Conservation (phyloP, 495 filamentous ascomycete genomes). For the Aspergillus ostianus region DNA sequence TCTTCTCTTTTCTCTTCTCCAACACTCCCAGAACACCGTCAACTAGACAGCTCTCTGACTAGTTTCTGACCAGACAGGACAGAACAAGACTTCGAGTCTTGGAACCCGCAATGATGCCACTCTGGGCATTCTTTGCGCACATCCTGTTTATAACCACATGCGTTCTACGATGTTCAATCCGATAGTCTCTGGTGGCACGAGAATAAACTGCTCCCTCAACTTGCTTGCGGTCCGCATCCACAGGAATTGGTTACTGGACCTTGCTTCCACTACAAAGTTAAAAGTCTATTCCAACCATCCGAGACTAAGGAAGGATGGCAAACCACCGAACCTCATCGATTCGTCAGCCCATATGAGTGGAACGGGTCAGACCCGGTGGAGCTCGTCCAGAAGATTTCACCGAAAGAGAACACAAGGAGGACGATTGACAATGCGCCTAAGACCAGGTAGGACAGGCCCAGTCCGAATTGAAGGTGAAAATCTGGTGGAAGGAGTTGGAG, state of each 20-base stretch:
- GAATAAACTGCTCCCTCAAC: no score
- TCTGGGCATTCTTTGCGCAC: not conserved
- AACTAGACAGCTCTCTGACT: not conserved
- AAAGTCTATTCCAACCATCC: not conserved
- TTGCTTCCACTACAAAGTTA: not conserved
- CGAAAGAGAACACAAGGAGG: not conserved
- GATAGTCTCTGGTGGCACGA: not conserved
- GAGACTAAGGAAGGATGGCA: not conserved
- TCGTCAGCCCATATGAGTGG: not conserved
- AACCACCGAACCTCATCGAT: not conserved
- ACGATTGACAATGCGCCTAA: slow-evolving; percentile 3
- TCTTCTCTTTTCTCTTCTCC: not conserved
- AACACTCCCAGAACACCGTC: not conserved
- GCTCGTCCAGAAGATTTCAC: slow-evolving; percentile 9
- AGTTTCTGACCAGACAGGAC: not conserved
- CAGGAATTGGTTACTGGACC: not conserved
- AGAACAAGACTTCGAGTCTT: not conserved
- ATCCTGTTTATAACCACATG: not conserved
- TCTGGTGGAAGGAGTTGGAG: not conserved
- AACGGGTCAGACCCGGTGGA: slow-evolving; percentile 4
- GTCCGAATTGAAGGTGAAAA: not conserved
- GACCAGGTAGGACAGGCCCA: slow-evolving; percentile 1
- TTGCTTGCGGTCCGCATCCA: not conserved
- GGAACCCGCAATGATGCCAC: not conserved
- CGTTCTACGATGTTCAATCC: not conserved